Evolutionary conservation across 2,329 filamentous ascomycete species (phyloP).

Genomic region (Penicillium sp.): DNA sequence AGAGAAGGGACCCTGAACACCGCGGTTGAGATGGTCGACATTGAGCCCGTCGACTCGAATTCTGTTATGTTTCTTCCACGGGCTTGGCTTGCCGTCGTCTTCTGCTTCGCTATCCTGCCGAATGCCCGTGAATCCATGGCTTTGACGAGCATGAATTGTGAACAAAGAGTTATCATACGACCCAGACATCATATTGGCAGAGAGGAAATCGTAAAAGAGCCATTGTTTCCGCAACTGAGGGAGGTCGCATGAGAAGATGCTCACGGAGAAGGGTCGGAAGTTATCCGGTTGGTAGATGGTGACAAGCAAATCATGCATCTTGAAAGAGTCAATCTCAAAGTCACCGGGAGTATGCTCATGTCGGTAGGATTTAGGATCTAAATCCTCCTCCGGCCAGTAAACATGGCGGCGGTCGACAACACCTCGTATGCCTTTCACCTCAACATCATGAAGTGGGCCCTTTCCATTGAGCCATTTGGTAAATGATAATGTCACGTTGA

Average conservation of each 20-base stretch:
- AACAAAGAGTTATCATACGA: constrained; percentile 95
- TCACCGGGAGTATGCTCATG: constrained; percentile 87
- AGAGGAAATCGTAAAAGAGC: constrained; percentile 96
- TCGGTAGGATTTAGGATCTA: constrained; percentile 83
- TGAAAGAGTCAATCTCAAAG: constrained; percentile 96
- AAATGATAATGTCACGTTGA: constrained; percentile 95
- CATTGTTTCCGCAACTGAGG: constrained; percentile 92
- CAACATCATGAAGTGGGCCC: constrained; percentile 84
- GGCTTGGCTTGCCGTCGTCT: constrained; percentile 63
- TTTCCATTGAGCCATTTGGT: constrained; percentile 99
- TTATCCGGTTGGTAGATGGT: constrained; percentile 86
- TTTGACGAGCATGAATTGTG: constrained; percentile 91
- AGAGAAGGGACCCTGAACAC: constrained; percentile 88
- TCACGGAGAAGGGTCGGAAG: constrained; percentile 93
- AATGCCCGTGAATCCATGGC: constrained; percentile 72
- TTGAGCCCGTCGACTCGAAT: constrained; percentile 89
- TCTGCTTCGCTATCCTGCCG: constrained; percentile 58
- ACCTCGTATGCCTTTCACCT: constrained; percentile 88
- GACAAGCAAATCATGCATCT: constrained; percentile 87
- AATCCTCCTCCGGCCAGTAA: constrained; percentile 63
- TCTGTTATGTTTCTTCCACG: constrained; percentile 94
- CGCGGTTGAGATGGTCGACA: constrained; percentile 93
- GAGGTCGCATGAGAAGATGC: constrained; percentile 93
- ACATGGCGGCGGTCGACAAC: constrained; percentile 89
- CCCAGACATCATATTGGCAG: constrained; percentile 92